Conservation (phyloP, 805 yeast genomes). For the Candida fluviatilis region DNA sequence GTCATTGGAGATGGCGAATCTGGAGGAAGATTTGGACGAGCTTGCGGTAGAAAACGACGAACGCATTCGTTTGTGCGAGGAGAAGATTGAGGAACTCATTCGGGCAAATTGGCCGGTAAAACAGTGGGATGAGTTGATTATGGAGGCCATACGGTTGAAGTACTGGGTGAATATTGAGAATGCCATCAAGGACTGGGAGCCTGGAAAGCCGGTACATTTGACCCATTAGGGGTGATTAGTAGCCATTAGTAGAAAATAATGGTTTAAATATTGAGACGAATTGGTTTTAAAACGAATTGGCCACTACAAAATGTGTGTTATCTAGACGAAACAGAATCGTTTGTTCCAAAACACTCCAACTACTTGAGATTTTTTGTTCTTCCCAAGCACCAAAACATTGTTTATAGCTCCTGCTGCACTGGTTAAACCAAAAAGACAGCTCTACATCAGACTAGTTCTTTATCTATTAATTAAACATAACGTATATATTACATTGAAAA, state of each 20-base stretch:
- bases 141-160: slow-evolving; percentile 66
- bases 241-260: background rate
- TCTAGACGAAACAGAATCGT: too few relatives aligned
- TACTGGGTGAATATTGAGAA: slow-evolving; percentile 79
- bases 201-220: slow-evolving; percentile 59
- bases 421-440: background rate
- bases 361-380: too few relatives aligned
- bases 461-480: background rate
- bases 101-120: slow-evolving; percentile 18
- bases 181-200: slow-evolving; percentile 76
- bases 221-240: slow-evolving; percentile 56
- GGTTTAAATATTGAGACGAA: background rate
- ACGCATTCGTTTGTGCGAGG: slow-evolving; percentile 48
- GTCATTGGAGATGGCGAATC: slow-evolving; percentile 61
- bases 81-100: slow-evolving; percentile 42
- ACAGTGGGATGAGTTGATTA: slow-evolving; percentile 56
- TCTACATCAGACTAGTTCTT: background rate
- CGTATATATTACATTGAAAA: slow-evolving; percentile 1
- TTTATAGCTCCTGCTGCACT: too few relatives aligned
- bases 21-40: slow-evolving; percentile 52
- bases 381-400: too few relatives aligned
- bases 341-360: too few relatives aligned
- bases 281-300: too few relatives aligned
- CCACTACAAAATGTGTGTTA: too few relatives aligned
- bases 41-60: slow-evolving; percentile 53